phyloP scores from a whole-genome alignment of 805 yeast genomes.

The Candida tallmaniae region DNA sequence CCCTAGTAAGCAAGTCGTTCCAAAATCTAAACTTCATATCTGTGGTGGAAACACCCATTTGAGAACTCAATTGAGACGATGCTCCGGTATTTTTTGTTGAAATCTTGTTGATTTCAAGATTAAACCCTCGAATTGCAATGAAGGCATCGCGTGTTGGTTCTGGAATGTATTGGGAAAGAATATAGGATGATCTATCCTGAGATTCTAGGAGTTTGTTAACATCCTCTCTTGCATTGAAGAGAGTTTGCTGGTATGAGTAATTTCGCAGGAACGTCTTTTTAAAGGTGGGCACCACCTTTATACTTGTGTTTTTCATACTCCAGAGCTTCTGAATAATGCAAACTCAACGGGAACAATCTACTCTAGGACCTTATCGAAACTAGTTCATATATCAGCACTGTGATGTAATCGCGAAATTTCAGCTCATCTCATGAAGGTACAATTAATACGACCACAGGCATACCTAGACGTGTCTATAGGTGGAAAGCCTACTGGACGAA shows the following conservation, averaged over 20 bases:
- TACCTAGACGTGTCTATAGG: constrained; percentile 53
- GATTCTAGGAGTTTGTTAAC: constrained; percentile 41
- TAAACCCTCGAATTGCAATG: constrained; percentile 61
- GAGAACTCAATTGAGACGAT: constrained; percentile 20
- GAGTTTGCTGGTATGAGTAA: constrained; percentile 9
- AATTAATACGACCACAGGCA: constrained; percentile 22
- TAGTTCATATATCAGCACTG: not conserved
- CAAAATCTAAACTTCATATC: constrained; percentile 69
- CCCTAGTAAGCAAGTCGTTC: constrained; percentile 55
- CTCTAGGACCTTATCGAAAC: no score
- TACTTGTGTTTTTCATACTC: no score
- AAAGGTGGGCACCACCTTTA: no score
- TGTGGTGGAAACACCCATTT: constrained; percentile 37
- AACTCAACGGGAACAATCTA: no score
- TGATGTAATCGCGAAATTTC: not conserved
- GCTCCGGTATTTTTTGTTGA: constrained; percentile 25
- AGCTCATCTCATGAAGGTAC: constrained; percentile 25
- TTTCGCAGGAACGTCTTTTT: not conserved
- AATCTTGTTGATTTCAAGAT: constrained; percentile 57
- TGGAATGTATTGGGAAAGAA: constrained; percentile 69
- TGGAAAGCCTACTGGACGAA: constrained; percentile 44
- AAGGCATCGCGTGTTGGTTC: constrained; percentile 56
- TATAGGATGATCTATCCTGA: constrained; percentile 58
- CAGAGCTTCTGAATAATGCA: not conserved
- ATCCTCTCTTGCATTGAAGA: constrained; percentile 33